phyloP scores from a whole-genome alignment of 345 rosid species.

The Mercurialis annua region DNA sequence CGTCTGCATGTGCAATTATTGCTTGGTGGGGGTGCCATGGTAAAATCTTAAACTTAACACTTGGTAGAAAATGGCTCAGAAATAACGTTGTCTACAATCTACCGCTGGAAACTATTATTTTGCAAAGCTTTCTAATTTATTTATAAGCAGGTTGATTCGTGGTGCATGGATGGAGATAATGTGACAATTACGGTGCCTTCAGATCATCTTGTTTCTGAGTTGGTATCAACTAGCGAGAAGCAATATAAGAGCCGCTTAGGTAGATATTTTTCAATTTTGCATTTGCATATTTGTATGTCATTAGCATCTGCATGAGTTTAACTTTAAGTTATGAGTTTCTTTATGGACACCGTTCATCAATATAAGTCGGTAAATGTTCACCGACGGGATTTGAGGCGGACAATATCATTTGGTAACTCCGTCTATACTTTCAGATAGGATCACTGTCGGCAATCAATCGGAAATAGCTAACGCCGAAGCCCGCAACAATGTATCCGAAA shows the following conservation, averaged over 20 bases:
- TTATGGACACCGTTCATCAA: too few relatives aligned
- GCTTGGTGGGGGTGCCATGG: constrained; percentile 83
- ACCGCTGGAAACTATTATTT: background rate
- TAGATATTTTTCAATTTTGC: constrained; percentile 30
- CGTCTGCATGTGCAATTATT: constrained; percentile 60
- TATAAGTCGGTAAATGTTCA: too few relatives aligned
- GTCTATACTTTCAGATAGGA: too few relatives aligned
- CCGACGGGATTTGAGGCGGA: too few relatives aligned
- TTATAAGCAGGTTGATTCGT: constrained; percentile 55
- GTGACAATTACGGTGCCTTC: constrained; percentile 60
- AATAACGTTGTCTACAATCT: constrained; percentile 1
- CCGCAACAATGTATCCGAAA: too few relatives aligned
- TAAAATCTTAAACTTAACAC: constrained; percentile 24
- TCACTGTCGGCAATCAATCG: too few relatives aligned
- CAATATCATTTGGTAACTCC: too few relatives aligned
- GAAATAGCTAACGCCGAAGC: too few relatives aligned
- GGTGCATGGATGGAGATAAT: constrained; percentile 85
- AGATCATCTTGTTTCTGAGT: constrained; percentile 38
- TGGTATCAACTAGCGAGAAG: constrained; percentile 50
- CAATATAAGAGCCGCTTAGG: constrained; percentile 52
- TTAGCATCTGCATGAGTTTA: too few relatives aligned
- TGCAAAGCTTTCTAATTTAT: constrained; percentile 5
- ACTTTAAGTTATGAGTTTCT: too few relatives aligned
- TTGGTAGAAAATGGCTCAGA: background rate
- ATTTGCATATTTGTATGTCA: too few relatives aligned